Conservation (phyloP, 148 eudicot species). For the Fagopyrum esculentum region DNA sequence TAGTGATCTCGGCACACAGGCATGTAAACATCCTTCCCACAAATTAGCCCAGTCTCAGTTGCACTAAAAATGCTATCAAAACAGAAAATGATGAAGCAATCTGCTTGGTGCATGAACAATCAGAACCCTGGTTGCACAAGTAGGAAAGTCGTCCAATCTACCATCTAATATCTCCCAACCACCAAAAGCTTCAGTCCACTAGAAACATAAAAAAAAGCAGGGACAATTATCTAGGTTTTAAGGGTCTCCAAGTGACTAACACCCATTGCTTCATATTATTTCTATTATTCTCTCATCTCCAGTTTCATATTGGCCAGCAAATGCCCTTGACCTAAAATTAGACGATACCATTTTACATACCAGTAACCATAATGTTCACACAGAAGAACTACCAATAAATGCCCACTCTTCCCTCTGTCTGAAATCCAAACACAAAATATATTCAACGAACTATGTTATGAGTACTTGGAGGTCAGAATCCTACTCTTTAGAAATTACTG, state of each 20-base stretch:
- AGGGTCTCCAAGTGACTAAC: neutral
- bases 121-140: neutral
- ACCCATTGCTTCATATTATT: neutral
- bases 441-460: neutral
- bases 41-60: constrained; percentile 60
- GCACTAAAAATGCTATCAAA: constrained; percentile 17
- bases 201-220: neutral
- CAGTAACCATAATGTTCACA: neutral
- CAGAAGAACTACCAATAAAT: neutral
- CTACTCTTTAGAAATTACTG: neutral
- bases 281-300: neutral
- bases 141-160: neutral
- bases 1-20: constrained; percentile 95
- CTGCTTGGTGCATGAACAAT: neutral
- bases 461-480: neutral
- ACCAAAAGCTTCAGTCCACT: neutral
- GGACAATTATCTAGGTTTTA: neutral
- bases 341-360: neutral
- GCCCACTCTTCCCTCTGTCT: neutral
- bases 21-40: constrained; percentile 80
- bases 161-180: neutral
- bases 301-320: neutral
- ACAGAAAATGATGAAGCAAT: neutral
- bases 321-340: neutral
- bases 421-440: neutral